Base-by-base conservation (phyloP, 306 rosid genomes). In the Rubus idaeus region DNA sequence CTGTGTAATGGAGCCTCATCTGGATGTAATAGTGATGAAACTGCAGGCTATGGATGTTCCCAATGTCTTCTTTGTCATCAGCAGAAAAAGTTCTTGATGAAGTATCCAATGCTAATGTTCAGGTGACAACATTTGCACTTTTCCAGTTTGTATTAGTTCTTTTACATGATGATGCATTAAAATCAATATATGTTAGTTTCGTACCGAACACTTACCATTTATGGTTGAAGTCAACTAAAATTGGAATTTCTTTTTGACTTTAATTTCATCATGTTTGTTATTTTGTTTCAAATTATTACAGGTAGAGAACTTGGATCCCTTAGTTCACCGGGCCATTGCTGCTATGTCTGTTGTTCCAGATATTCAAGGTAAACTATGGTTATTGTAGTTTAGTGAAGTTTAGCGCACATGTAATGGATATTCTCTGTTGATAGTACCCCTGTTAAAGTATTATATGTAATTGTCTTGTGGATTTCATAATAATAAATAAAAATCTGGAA, bases 21-120 rank as follows among this genome's bases (percentile, higher is more conserved):
- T 77, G 71, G 50, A 65, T 66, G 42, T 78, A 75, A 61, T 56
- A 41, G 64, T 74, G 20, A 73, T 82, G 84, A 58, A 53, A 20
- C 35, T 85, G 83, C 87, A 94, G 98, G 92, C 83, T 92, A 81
- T 95, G 98, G 98, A 70, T 83, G 86, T 95, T 95, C 71, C 98
- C 98, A 1, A 18, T 79, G 66, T 77, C 90, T 70, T 90, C 89
- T 49, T 85, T 95, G 86, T 78, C 84, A n/a, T 78, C 74, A 12
- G 98, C 91, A 45, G 93, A 92, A 75, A 88, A 87, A 63, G 71
- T 80, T 81, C 90, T 95, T 55, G 71, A 74, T 76, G 88, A 90
- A 76, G 60, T 81, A 76, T 78, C 86, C 44, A 71, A 88, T 77
- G 82, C 77, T 75, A 86, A 83, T 69, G 87, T 92, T 83, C 90